Conservation (phyloP, 2,329 filamentous ascomycete species). For the Chaetomium sp. region DNA sequence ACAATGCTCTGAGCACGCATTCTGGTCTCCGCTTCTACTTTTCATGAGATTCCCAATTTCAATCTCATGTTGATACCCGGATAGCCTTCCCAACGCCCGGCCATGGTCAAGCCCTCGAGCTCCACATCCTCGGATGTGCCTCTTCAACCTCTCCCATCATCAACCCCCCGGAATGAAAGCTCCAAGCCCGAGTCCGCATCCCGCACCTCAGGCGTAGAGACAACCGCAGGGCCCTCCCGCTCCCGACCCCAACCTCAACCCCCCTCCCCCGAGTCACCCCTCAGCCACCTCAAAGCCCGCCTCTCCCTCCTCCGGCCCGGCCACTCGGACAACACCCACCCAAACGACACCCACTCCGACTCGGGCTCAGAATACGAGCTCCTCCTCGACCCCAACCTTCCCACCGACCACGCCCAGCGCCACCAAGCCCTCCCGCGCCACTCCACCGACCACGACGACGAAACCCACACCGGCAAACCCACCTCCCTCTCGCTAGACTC, state of each 20-base stretch:
- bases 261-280: constrained; percentile 29
- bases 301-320: constrained; percentile 45
- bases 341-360: constrained; percentile 44
- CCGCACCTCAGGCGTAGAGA: constrained; percentile 24
- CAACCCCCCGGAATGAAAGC: constrained; percentile 36
- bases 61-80: constrained; percentile 14
- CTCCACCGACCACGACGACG: constrained; percentile 32
- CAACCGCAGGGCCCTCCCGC: constrained; percentile 20
- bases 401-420: constrained; percentile 46
- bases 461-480: not conserved
- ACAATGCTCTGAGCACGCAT: not conserved
- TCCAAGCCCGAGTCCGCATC: constrained; percentile 28
- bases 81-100: constrained; percentile 12
- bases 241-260: constrained; percentile 17
- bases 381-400: constrained; percentile 57
- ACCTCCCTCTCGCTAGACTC: constrained; percentile 13
- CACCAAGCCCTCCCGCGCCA: constrained; percentile 29
- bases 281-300: constrained; percentile 37
- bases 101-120: constrained; percentile 40
- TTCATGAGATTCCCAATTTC: not conserved
- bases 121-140: constrained; percentile 33
- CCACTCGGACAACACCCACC: constrained; percentile 40
- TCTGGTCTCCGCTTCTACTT: not conserved
- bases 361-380: constrained; percentile 57
- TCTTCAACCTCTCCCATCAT: constrained; percentile 37